These are phyloP conservation scores for Hypoxylon cercidicola DNA, from an alignment of 495 filamentous ascomycete species.

Conservation along the genomic window DNA sequence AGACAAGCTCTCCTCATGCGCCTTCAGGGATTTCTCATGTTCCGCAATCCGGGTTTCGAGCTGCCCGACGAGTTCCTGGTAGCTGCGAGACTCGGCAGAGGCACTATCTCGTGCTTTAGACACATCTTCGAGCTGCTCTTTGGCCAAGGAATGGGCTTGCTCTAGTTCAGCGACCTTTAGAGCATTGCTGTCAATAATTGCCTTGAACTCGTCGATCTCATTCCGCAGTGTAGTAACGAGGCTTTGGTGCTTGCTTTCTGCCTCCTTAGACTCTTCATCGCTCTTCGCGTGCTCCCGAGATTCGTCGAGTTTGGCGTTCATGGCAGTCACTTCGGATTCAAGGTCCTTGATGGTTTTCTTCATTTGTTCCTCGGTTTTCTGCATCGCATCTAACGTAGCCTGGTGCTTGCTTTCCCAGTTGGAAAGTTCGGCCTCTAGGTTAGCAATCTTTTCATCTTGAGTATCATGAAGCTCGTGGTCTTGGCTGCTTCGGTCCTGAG, in stretches of 20 bases:
- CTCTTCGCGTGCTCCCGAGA: constrained; percentile 41
- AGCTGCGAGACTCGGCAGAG: constrained; percentile 55
- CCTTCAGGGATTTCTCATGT: constrained; percentile 61
- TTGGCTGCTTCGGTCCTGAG: constrained; percentile 13
- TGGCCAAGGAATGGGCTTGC: constrained; percentile 67
- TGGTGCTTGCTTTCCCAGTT: constrained; percentile 81
- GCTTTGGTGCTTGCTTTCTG: constrained; percentile 67
- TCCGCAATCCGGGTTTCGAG: constrained; percentile 68
- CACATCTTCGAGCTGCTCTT: constrained; percentile 65
- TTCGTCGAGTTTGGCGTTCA: constrained; percentile 52
- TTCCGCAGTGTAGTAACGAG: constrained; percentile 72
- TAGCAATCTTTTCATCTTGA: constrained; percentile 71
- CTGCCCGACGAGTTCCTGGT: constrained; percentile 64
- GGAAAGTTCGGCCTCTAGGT: constrained; percentile 78
- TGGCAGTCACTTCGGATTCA: constrained; percentile 62
- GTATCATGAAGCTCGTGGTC: constrained; percentile 52
- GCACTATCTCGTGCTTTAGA: constrained; percentile 58
- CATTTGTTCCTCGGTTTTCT: constrained; percentile 77
- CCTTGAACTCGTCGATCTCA: constrained; percentile 83
- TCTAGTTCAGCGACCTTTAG: constrained; percentile 73
- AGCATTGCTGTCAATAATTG: constrained; percentile 70
- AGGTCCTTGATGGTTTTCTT: constrained; percentile 76
- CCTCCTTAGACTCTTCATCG: constrained; percentile 49
- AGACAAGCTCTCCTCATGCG: constrained; percentile 58
- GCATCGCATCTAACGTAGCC: constrained; percentile 73